phyloP scores from a whole-genome alignment of 2,329 filamentous ascomycete species.

The Beauveria pseudobassiana region DNA sequence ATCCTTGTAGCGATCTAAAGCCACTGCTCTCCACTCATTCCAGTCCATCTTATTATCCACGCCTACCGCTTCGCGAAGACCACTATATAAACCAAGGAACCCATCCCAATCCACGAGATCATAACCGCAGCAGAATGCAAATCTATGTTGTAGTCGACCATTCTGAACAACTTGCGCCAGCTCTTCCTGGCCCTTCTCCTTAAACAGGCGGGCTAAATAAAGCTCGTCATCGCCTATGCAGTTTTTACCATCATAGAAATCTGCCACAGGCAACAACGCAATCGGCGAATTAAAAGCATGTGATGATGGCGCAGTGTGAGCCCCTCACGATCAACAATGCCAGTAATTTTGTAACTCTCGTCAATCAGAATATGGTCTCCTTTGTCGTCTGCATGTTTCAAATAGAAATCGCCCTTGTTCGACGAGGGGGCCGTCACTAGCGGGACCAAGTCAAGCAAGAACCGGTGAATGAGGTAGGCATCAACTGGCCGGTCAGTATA shows the following conservation, averaged over 20 bases:
- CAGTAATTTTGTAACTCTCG: slow-evolving; percentile 1
- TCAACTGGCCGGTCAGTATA: slow-evolving; percentile 26
- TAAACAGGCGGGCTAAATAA: slow-evolving; percentile 24
- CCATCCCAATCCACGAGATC: slow-evolving; percentile 35
- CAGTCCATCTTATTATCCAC: slow-evolving; percentile 29
- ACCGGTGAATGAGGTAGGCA: slow-evolving; percentile 35
- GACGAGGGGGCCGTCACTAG: slow-evolving; percentile 15
- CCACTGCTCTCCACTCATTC: slow-evolving; percentile 29
- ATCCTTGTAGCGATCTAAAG: slow-evolving; percentile 27
- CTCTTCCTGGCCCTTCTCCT: slow-evolving; percentile 26
- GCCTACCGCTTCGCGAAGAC: slow-evolving; percentile 27
- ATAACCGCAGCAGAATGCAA: slow-evolving; percentile 36
- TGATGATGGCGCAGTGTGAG: not conserved
- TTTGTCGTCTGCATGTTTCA: slow-evolving; percentile 34
- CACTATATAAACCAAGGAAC: slow-evolving; percentile 33
- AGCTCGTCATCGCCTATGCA: slow-evolving; percentile 29
- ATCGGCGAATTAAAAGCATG: slow-evolving; percentile 4
- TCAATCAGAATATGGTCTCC: slow-evolving; percentile 10
- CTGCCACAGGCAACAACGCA: slow-evolving; percentile 28
- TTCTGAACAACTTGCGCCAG: slow-evolving; percentile 29
- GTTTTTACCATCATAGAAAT: slow-evolving; percentile 32
- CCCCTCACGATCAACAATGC: slow-evolving; percentile 5
- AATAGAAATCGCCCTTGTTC: slow-evolving; percentile 29
- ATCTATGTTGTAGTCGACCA: slow-evolving; percentile 30
- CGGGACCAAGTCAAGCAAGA: slow-evolving; percentile 29